Evolutionary conservation across 176 grass and related monocot genomes (phyloP), one percentile per base, ranked within the genome.

Genomic region (Cenchrus americanus): DNA sequence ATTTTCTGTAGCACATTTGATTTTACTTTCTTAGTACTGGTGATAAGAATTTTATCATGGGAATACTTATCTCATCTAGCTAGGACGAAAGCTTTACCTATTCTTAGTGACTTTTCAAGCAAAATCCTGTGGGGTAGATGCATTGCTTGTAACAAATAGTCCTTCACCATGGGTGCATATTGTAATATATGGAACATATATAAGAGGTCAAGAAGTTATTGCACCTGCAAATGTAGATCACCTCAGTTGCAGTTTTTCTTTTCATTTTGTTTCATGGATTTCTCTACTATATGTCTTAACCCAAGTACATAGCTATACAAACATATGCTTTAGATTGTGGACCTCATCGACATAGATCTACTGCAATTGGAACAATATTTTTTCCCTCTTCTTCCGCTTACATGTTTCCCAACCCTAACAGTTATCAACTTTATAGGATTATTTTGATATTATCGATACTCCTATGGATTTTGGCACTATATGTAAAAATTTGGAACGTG

Each of bases 391-490:
- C 43, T 14, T 80, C 63, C 37, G 50, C 44, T 49, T n/a, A 21
- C 62, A 5, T 15, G 10, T 51, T 51, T 54, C 74, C 11, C 54
- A 50, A 81, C 11, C 14, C 68, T 87, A 46, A 90, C 53, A 69
- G 30, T 69, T 57, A 4, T 8, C 18, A 82, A 27, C 48, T 76
- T 66, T 80, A 30, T 86, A 99, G 96, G 96, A 99, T 79, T 99
- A 99, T 90, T 90, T 96, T 89, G 93, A 99, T 85, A 76, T 99
- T 59, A 99, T 99, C 23, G 89, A 99, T 68, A 99, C 86, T 83
- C 96, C 96, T 80, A 99, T 96, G 93, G 96, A 99, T 94, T 99
- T 99, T 89, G 85, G 96, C 71, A 99, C 96, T 24, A 92, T 99
- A 92, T 92, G 89, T 62, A 67, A 96, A 80, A 80, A 94, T 69